Evolutionary conservation across 2,329 filamentous ascomycete genomes (phyloP).

Genomic region (Aspergillus pseudoterreus): DNA sequence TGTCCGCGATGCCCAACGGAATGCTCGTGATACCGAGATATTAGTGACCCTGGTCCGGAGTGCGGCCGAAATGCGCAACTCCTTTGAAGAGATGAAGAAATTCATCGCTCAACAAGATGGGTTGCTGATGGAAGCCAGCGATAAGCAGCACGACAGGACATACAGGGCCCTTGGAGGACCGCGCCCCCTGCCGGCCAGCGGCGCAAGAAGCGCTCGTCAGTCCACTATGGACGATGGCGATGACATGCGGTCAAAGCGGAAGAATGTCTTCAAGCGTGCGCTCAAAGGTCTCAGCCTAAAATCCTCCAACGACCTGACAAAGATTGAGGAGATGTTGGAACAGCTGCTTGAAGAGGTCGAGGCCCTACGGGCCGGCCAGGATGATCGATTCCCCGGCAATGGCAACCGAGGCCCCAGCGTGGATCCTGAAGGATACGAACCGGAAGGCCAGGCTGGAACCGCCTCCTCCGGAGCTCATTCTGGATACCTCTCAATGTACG

Average conservation of each 20-base stretch:
- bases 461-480: constrained; percentile 72
- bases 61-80: constrained; percentile 94
- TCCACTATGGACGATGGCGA: constrained; percentile 51
- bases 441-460: constrained; percentile 71
- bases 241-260: constrained; percentile 70
- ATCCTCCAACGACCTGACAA: constrained; percentile 79
- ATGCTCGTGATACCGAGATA: constrained; percentile 94
- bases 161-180: constrained; percentile 82
- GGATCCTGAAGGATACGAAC: constrained; percentile 76
- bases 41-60: constrained; percentile 89
- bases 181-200: constrained; percentile 70
- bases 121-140: constrained; percentile 79
- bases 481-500: constrained; percentile 63
- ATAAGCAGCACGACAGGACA: constrained; percentile 82
- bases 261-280: constrained; percentile 92
- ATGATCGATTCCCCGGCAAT: constrained; percentile 29
- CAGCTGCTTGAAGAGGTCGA: constrained; percentile 91
- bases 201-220: constrained; percentile 55
- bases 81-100: constrained; percentile 91
- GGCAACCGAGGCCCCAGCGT: constrained; percentile 47
- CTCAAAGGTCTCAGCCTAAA: constrained; percentile 85
- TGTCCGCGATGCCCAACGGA: constrained; percentile 92
- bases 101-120: constrained; percentile 88
- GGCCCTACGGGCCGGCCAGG: constrained; percentile 62
- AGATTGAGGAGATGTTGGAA: constrained; percentile 88